Percentiles rank a stretch among this genome's conserved stretches.
These are phyloP conservation scores for Coniochaeta hoffmannii DNA, from an alignment of 2,329 filamentous ascomycete genomes.

Conservation along the genomic window DNA sequence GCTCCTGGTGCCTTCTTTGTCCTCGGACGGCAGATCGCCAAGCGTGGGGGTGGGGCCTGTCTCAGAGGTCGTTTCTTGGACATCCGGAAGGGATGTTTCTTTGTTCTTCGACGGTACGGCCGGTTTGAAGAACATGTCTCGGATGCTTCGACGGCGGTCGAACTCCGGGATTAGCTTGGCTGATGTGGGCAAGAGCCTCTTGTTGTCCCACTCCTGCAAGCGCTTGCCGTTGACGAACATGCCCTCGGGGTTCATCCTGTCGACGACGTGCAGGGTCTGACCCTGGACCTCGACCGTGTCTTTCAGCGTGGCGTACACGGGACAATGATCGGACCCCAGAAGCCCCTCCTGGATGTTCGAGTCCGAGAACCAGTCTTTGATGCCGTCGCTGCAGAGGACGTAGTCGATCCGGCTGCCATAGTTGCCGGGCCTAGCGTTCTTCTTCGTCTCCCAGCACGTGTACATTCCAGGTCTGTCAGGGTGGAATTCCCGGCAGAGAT, in stretches of 20 bases:
- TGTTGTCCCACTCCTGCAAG: constrained; percentile 56
- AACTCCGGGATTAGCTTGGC: constrained; percentile 85
- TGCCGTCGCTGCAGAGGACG: constrained; percentile 71
- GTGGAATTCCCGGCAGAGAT: constrained; percentile 77
- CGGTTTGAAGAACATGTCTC: constrained; percentile 80
- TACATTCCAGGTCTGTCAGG: constrained; percentile 82
- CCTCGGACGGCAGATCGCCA: background rate
- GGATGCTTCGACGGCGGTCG: constrained; percentile 74
- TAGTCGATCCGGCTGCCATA: constrained; percentile 93
- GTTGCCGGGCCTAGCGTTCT: constrained; percentile 93
- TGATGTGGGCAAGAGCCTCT: constrained; percentile 65
- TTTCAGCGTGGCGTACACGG: constrained; percentile 72
- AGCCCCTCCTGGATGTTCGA: constrained; percentile 89
- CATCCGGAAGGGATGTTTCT: constrained; percentile 6
- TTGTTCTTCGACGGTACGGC: constrained; percentile 20
- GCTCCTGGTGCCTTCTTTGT: background rate
- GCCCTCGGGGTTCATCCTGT: constrained; percentile 71
- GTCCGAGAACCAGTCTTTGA: constrained; percentile 72
- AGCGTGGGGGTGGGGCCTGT: background rate
- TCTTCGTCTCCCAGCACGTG: constrained; percentile 93
- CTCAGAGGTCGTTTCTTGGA: background rate
- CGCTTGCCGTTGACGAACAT: constrained; percentile 63
- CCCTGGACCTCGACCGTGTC: constrained; percentile 49
- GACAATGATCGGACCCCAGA: constrained; percentile 94
- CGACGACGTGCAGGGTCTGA: constrained; percentile 47